Base-by-base conservation (phyloP, 148 eudicot genomes). In the Vaccinium vitisidaea region DNA sequence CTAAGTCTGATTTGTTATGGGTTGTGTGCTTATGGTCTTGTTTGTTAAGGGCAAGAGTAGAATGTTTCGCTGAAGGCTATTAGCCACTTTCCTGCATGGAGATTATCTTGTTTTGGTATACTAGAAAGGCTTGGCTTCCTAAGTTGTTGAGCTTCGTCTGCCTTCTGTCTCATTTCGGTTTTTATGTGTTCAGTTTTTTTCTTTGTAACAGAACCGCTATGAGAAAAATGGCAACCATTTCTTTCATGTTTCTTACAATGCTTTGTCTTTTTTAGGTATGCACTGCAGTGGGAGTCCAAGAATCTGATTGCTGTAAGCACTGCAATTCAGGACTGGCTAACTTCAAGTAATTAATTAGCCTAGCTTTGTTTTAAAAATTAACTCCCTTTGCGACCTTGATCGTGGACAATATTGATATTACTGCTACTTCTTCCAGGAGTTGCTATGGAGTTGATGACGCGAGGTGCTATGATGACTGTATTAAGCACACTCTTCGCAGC, bases 381-480 rank as follows among this genome's bases (percentile, higher is more conserved):
- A 39, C 32, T 59, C 83, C 53, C 12, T 70, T 25, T 23, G 32
- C 83, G 59, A 15, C 10, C 27, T 11, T 14, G 39, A 46, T 75
- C 55, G 36, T 76, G 27, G 23, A 48, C 52, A 43, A 80, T 83
- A 80, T 80, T 89, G 84, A 56, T 81, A 53, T 39, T 49, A 30
- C 70, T 88, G 84, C 75, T 86, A 79, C 84, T 74, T 87, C 55
- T 82, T 87, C 75, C 86, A 97, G 99, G 89, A 46, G 81, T 97
- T 63, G 98, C 98, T 76, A 52, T 92, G 93, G 89, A 77, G 85
- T 82, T 97, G 90, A 97, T 97, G 98, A 95, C 90, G 83, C 96
- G 88, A 88, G 99, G 99, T 73, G 99, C 99, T 53, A 97, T 97
- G 99, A 61, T 97, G 94, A 97, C 99, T 65, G 99, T 97, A 53